Evolutionary conservation across 2,329 filamentous ascomycete genomes (phyloP).

Genomic region (Neofusicoccum ribis): DNA sequence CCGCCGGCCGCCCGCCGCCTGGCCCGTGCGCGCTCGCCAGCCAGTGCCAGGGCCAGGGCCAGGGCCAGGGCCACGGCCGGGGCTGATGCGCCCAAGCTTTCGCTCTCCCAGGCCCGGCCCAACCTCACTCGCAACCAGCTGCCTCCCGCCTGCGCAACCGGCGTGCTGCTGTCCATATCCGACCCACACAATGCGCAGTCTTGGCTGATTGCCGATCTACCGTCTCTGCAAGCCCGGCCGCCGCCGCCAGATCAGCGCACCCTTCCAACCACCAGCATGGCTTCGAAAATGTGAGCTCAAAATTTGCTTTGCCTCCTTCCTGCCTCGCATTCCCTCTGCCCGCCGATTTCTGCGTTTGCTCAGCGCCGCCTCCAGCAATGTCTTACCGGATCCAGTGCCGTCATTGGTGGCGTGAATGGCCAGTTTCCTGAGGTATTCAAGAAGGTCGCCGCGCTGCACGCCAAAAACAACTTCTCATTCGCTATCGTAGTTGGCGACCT

Average conservation of each 20-base stretch:
- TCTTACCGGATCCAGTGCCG: constrained; percentile 56
- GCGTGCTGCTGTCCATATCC: neutral
- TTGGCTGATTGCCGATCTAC: neutral
- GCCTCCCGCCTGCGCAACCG: neutral
- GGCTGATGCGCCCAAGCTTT: neutral
- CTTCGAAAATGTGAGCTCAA: constrained; percentile 56
- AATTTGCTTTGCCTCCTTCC: neutral
- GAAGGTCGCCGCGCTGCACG: constrained; percentile 77
- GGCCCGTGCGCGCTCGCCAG: neutral
- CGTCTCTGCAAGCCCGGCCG: neutral
- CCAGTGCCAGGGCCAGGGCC: too few relatives aligned
- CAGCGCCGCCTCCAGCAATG: neutral
- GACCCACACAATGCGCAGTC: neutral
- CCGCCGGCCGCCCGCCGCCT: neutral
- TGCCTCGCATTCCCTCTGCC: neutral
- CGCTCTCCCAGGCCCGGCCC: neutral
- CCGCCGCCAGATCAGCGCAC: neutral
- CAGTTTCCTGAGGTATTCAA: constrained; percentile 72
- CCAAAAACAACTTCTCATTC: constrained; percentile 85
- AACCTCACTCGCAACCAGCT: neutral
- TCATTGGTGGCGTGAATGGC: constrained; percentile 81
- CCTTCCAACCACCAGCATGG: constrained; percentile 42
- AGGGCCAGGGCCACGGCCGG: too few relatives aligned
- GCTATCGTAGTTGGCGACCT: constrained; percentile 83
- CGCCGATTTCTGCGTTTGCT: too few relatives aligned